A percentile compares a stretch with the other conserved stretches of the same genome.
Evolutionary conservation across 495 filamentous ascomycete species (phyloP).

Genomic region (Penicillium goetzii): DNA sequence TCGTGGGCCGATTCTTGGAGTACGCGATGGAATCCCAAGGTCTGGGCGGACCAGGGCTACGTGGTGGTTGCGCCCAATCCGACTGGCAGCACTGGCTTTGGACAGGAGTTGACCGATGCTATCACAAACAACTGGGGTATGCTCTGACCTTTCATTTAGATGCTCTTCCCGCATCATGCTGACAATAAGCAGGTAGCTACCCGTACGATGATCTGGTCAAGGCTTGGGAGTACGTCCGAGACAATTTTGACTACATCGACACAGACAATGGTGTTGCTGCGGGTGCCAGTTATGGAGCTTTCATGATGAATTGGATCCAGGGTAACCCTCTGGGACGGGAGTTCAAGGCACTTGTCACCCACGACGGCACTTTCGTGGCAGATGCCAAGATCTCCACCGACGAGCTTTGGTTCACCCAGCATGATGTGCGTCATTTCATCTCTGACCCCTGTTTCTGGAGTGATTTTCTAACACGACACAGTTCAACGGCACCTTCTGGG

Average conservation of each 20-base stretch:
- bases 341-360: conserved; percentile 57
- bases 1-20: conserved; percentile 55
- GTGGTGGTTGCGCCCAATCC: conserved; percentile 59
- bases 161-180: background rate
- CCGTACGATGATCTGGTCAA: conserved; percentile 61
- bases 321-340: conserved; percentile 54
- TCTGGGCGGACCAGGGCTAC: conserved; percentile 61
- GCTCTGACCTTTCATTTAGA: background rate
- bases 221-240: conserved; percentile 51
- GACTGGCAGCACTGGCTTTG: conserved; percentile 56
- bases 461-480: conserved; percentile 21
- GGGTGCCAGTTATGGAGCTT: conserved; percentile 56
- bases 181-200: conserved; percentile 36
- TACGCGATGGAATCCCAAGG: conserved; percentile 54
- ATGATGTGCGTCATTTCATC: conserved; percentile 29
- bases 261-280: conserved; percentile 53
- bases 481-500: conserved; percentile 52
- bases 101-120: conserved; percentile 49
- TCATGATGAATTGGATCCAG: conserved; percentile 64
- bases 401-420: conserved; percentile 52
- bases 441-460: conserved; percentile 22
- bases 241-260: conserved; percentile 54
- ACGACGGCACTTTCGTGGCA: conserved; percentile 51
- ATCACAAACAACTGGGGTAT: conserved; percentile 56
- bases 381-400: conserved; percentile 51